Evolutionary conservation across 2,329 filamentous ascomycete genomes (phyloP).

Genomic region (Aaosphaeria pasadenensis): DNA sequence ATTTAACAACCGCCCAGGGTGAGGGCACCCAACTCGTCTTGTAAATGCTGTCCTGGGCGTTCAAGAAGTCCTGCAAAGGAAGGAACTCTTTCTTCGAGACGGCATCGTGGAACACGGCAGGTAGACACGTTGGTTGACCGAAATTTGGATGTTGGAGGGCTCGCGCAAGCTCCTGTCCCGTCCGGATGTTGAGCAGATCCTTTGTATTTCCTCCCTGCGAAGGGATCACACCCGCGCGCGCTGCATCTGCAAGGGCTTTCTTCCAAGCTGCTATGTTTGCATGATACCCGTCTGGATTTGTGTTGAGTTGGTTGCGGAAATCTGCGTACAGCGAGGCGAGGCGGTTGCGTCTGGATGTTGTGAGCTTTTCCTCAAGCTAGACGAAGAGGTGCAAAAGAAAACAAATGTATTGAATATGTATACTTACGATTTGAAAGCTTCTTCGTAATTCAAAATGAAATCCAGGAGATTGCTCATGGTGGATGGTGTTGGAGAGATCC

Average conservation of each 20-base stretch:
- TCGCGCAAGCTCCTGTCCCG: constrained; percentile 62
- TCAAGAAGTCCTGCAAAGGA: constrained; percentile 66
- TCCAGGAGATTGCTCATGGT: constrained; percentile 66
- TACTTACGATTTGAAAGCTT: constrained; percentile 45
- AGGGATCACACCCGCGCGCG: constrained; percentile 60
- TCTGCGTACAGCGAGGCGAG: constrained; percentile 87
- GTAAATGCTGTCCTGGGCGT: constrained; percentile 68
- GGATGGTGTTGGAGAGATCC: constrained; percentile 10
- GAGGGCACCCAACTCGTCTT: constrained; percentile 64
- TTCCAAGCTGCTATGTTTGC: constrained; percentile 82
- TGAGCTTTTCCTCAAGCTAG: not conserved
- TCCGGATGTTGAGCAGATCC: constrained; percentile 51
- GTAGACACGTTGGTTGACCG: constrained; percentile 77
- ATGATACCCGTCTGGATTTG: constrained; percentile 81
- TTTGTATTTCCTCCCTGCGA: constrained; percentile 31
- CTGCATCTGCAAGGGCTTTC: constrained; percentile 67
- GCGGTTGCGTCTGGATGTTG: constrained; percentile 58
- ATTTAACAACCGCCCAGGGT: constrained; percentile 69
- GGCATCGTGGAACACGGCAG: constrained; percentile 74
- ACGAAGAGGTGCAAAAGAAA: not conserved
- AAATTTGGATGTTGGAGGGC: constrained; percentile 73
- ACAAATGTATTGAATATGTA: not conserved
- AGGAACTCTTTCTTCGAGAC: constrained; percentile 67
- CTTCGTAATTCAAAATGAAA: constrained; percentile 53
- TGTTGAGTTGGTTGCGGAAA: constrained; percentile 68